These are phyloP conservation scores for Tuber magnatum DNA, from an alignment of 495 filamentous ascomycete species.

Conservation along the genomic window DNA sequence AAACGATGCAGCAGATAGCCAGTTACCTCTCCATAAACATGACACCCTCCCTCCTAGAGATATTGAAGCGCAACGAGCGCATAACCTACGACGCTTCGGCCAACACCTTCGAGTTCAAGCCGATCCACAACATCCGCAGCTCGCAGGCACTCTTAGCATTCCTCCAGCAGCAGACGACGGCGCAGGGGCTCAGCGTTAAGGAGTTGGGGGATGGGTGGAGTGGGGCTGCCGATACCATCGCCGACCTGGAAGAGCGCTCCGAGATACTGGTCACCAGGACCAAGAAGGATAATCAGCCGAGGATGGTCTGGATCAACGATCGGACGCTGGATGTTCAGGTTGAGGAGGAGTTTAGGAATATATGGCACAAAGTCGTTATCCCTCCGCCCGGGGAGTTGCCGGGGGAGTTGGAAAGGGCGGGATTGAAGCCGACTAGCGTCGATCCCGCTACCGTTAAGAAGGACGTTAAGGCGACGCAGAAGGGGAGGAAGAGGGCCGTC, in stretches of 20 bases:
- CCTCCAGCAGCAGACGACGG: slow-evolving; percentile 73
- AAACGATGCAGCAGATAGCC: slow-evolving; percentile 65
- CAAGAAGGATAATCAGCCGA: slow-evolving; percentile 82
- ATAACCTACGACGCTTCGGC: slow-evolving; percentile 47
- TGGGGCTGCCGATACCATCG: slow-evolving; percentile 67
- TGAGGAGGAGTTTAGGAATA: slow-evolving; percentile 69
- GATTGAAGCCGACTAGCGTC: slow-evolving; percentile 72
- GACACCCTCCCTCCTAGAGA: slow-evolving; percentile 48
- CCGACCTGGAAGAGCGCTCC: slow-evolving; percentile 66
- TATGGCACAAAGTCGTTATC: slow-evolving; percentile 76
- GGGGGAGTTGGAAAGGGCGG: slow-evolving; percentile 61
- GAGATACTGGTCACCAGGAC: slow-evolving; percentile 77
- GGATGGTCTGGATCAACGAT: slow-evolving; percentile 83
- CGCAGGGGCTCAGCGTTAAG: slow-evolving; percentile 69
- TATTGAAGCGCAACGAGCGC: slow-evolving; percentile 49
- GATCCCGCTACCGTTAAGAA: slow-evolving; percentile 58
- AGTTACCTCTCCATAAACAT: slow-evolving; percentile 70
- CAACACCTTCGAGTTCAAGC: slow-evolving; percentile 70
- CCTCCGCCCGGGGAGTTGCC: slow-evolving; percentile 69
- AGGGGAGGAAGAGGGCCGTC: slow-evolving; percentile 59
- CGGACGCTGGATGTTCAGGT: slow-evolving; percentile 65
- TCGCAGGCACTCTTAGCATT: slow-evolving; percentile 67
- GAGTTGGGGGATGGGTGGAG: slow-evolving; percentile 94
- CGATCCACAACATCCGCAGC: slow-evolving; percentile 68
- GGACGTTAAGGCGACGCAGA: slow-evolving; percentile 58